phyloP scores from a whole-genome alignment of 371 early-diverging fungal genomes.

The Lichtheimia corymbifera region DNA sequence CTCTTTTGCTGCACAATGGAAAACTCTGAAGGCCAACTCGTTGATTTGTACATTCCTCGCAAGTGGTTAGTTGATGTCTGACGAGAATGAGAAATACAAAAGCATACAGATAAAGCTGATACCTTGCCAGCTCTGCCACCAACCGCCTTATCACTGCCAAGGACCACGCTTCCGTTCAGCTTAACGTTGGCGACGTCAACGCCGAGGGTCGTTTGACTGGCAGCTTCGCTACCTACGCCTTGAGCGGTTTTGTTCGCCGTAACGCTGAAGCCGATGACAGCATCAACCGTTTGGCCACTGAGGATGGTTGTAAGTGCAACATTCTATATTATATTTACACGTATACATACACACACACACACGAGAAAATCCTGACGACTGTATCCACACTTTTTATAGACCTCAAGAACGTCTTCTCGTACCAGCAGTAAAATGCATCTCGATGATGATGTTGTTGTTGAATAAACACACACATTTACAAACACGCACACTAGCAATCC shows the following conservation, averaged over 20 bases:
- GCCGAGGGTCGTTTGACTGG: conserved; percentile 82
- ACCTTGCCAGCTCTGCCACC: conserved; percentile 45
- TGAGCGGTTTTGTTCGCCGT: conserved; percentile 92
- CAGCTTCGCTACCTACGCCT: conserved; percentile 84
- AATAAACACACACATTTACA: not conserved
- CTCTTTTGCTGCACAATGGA: conserved; percentile 41
- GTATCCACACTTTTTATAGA: not conserved
- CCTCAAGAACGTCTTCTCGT: conserved; percentile 22
- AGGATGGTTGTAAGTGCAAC: conserved; percentile 74
- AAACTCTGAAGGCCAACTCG: conserved; percentile 74
- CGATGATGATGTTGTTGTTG: not conserved
- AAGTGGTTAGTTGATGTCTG: conserved; percentile 75
- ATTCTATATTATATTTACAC: not conserved
- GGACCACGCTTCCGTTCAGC: conserved; percentile 98
- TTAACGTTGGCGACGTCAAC: conserved; percentile 96
- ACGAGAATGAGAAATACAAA: not conserved
- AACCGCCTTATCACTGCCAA: conserved; percentile 62
- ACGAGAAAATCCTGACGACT: not conserved
- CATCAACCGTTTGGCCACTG: conserved; percentile 93
- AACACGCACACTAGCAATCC: not conserved
- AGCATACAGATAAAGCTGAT: not conserved
- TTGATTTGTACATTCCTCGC: conserved; percentile 95
- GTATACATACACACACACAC: not conserved
- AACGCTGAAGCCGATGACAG: conserved; percentile 95
- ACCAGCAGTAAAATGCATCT: conserved; percentile 14